Evolutionary conservation across 2,329 filamentous ascomycete genomes (phyloP).

Genomic region (Thermothelomyces thermophilus): DNA sequence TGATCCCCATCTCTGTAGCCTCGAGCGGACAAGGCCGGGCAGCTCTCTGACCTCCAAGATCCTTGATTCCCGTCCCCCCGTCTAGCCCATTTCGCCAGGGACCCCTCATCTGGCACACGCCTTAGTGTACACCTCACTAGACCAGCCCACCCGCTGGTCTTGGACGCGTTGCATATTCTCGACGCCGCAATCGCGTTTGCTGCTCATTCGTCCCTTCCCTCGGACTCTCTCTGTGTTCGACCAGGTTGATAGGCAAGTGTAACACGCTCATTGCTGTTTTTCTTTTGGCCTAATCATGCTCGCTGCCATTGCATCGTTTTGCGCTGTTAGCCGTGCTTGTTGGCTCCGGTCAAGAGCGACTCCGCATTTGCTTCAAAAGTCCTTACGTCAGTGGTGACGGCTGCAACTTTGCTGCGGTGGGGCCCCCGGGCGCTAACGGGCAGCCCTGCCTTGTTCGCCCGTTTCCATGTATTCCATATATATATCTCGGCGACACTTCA

Average conservation of each 20-base stretch:
- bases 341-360: neutral
- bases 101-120: too few species aligned
- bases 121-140: too few species aligned
- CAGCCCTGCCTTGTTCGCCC: neutral
- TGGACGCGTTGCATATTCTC: too few species aligned
- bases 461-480: neutral
- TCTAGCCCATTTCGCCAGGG: neutral
- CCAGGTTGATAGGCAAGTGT: neutral
- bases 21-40: neutral
- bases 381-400: conserved; percentile 19
- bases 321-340: neutral
- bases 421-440: conserved; percentile 1
- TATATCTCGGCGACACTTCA: neutral
- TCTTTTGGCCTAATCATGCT: neutral
- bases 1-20: conserved; percentile 1
- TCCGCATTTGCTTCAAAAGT: conserved; percentile 6
- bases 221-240: too few species aligned
- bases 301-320: neutral
- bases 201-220: too few species aligned
- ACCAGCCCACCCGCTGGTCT: too few species aligned
- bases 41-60: conserved; percentile 1
- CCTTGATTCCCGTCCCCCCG: neutral
- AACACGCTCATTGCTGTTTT: neutral
- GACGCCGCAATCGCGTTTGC: too few species aligned
- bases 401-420: conserved; percentile 1